Evolutionary conservation across 495 filamentous ascomycete genomes (phyloP).

Genomic region (Neurospora sp.): DNA sequence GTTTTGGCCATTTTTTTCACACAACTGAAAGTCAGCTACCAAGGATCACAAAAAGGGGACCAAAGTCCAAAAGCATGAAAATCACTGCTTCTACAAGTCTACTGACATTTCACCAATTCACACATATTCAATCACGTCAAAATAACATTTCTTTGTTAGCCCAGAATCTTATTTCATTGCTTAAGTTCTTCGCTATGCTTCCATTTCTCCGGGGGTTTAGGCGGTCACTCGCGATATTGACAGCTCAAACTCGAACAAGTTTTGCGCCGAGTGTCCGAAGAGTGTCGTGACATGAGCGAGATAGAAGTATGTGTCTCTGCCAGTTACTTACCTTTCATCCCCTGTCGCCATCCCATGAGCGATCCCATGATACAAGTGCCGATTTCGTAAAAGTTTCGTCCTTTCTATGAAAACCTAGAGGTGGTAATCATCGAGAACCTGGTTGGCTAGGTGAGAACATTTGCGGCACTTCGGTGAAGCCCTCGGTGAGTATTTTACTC

Average conservation of each 20-base stretch:
- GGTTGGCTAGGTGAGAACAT: not conserved
- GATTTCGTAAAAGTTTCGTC: not conserved
- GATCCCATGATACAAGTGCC: not conserved
- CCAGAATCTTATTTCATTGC: no score
- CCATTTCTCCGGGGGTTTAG: no score
- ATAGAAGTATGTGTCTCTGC: not conserved
- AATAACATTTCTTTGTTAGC: no score
- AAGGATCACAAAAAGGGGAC: not conserved
- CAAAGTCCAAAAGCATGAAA: no score
- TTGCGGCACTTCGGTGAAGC: not conserved
- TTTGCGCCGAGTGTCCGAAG: not conserved
- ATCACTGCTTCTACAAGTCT: no score
- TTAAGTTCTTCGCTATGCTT: no score
- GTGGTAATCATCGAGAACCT: not conserved
- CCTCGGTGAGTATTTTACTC: not conserved
- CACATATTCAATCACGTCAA: no score
- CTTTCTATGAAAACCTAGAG: not conserved
- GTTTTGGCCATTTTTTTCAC: not conserved
- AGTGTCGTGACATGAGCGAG: not conserved
- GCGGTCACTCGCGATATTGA: not conserved
- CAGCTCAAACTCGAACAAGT: not conserved
- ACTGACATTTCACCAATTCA: no score
- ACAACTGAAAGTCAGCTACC: not conserved
- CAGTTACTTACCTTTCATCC: not conserved
- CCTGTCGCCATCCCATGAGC: not conserved